phyloP scores from a whole-genome alignment of 345 rosid species.

The Durio zibethinus region DNA sequence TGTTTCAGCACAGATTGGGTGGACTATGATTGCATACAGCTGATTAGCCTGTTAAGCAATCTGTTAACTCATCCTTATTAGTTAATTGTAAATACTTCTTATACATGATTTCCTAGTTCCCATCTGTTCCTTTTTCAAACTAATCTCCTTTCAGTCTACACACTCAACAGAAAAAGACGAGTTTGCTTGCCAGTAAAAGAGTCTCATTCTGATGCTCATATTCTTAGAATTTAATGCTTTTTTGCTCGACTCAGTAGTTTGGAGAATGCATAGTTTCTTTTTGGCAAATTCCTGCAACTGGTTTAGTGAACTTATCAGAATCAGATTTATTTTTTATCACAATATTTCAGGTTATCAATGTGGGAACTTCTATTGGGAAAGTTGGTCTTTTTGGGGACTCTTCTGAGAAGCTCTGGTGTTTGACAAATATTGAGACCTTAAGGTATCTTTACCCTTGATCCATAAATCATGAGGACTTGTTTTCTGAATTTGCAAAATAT shows the following conservation, averaged over 20 bases:
- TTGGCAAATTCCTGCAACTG: neutral
- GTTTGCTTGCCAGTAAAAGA: neutral
- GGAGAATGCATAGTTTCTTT: neutral
- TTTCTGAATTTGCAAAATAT: neutral
- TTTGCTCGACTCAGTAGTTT: neutral
- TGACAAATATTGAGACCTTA: conserved; percentile 84
- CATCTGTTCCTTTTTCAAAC: neutral
- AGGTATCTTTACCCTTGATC: conserved; percentile 43
- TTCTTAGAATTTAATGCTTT: neutral
- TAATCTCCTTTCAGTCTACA: neutral
- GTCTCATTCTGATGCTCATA: too few species aligned
- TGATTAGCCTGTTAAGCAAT: neutral
- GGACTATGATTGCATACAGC: neutral
- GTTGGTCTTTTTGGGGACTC: conserved; percentile 73
- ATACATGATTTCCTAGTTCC: neutral
- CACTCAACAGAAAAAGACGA: neutral
- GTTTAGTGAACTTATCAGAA: neutral
- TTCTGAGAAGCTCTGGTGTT: conserved; percentile 79
- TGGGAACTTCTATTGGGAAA: conserved; percentile 81
- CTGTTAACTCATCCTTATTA: neutral
- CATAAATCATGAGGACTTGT: neutral
- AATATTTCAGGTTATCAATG: conserved; percentile 70
- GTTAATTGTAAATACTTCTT: neutral
- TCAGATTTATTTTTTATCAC: conserved; percentile 1
- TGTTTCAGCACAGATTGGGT: neutral